phyloP scores from a whole-genome alignment of 2,329 filamentous ascomycete species.

The Capronia epimyces region DNA sequence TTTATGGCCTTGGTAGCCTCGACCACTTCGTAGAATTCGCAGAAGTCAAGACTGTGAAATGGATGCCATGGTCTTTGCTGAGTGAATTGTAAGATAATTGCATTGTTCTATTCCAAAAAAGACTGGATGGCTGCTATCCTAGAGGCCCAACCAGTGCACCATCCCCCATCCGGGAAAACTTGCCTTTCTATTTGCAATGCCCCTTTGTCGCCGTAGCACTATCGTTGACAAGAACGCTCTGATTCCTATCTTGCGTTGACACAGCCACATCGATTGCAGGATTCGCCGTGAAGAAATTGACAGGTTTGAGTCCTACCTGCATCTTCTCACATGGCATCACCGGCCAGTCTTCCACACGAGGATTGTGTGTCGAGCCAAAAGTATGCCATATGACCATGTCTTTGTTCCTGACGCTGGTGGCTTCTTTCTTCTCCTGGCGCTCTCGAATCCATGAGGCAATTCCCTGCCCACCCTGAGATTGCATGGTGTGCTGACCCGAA shows the following conservation, averaged over 20 bases:
- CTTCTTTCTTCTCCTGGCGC: conserved; percentile 34
- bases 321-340: conserved; percentile 36
- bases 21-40: no score
- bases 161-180: no score
- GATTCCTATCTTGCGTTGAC: conserved; percentile 22
- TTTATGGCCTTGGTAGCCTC: no score
- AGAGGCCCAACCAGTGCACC: no score
- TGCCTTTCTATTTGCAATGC: conserved; percentile 8
- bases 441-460: conserved; percentile 44
- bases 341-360: conserved; percentile 42
- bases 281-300: conserved; percentile 32
- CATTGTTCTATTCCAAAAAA: no score
- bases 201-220: conserved; percentile 4
- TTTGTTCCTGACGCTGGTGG: conserved; percentile 33
- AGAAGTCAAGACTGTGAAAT: no score
- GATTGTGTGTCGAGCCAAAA: conserved; percentile 44
- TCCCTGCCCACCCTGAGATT: conserved; percentile 46
- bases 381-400: conserved; percentile 44
- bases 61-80: no score
- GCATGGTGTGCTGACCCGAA: conserved; percentile 52
- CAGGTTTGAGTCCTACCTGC: conserved; percentile 30
- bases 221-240: conserved; percentile 20
- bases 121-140: no score
- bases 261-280: conserved; percentile 29
- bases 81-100: no score